phyloP scores from a whole-genome alignment of 1,284 basidiomycete species.

The Puccinia hordei region DNA sequence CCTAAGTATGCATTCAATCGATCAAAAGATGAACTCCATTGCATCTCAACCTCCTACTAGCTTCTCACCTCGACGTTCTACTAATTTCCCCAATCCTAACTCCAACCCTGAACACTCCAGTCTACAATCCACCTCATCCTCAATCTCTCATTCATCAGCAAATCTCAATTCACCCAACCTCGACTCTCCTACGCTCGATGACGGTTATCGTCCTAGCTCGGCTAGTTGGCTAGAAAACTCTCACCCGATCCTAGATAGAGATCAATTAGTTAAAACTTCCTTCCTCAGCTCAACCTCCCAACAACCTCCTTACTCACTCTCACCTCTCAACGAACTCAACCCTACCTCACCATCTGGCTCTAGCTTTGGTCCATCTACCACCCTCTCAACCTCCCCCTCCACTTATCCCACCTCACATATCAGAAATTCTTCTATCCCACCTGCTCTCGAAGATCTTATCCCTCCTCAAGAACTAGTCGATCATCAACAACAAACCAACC shows the following conservation, averaged over 20 bases:
- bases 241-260: not conserved
- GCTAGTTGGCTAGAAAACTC: constrained; percentile 29
- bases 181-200: not conserved
- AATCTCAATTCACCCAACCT: not conserved
- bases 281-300: constrained; percentile 11
- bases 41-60: not conserved
- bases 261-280: constrained; percentile 9
- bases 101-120: not conserved
- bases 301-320: constrained; percentile 33
- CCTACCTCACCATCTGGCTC: constrained; percentile 40
- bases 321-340: constrained; percentile 41
- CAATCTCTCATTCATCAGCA: not conserved
- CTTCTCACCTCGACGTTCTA: constrained; percentile 3
- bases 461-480: not conserved
- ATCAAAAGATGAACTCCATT: constrained; percentile 16
- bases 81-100: not conserved
- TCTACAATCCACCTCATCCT: constrained; percentile 6
- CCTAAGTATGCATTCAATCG: constrained; percentile 9
- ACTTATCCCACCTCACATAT: not conserved
- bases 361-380: constrained; percentile 42
- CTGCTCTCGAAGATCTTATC: constrained; percentile 19
- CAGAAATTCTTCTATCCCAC: not conserved
- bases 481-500: not conserved
- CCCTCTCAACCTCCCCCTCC: not conserved
- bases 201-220: constrained; percentile 25